phyloP scores from a whole-genome alignment of 208 protist genomes.

The Angomonas ambiguus region DNA sequence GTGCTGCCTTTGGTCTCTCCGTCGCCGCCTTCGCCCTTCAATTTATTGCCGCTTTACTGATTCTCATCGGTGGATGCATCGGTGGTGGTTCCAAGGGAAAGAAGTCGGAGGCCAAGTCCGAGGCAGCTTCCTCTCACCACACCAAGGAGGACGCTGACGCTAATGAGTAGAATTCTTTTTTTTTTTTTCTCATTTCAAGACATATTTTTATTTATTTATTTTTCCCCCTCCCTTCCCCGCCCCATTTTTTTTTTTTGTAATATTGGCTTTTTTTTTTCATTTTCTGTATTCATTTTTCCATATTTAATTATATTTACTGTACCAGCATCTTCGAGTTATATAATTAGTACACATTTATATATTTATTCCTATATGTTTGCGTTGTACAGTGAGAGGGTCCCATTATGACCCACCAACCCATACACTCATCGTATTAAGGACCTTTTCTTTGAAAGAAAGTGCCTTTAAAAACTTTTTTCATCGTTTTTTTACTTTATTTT shows the following conservation, averaged over 20 bases:
- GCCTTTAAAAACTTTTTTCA: no score
- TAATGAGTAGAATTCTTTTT: constrained; percentile 1
- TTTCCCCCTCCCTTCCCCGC: constrained; percentile 5
- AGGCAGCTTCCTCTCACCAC: background rate
- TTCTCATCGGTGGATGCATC: constrained; percentile 14
- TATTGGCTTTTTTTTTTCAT: background rate
- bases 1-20: constrained; percentile 35
- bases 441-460: no score
- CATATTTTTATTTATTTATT: background rate
- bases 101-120: background rate
- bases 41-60: constrained; percentile 31
- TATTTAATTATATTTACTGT: background rate
- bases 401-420: no score
- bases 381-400: no score
- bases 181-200: constrained; percentile 3
- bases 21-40: constrained; percentile 43
- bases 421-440: no score
- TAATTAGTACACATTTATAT: background rate
- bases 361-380: constrained; percentile 3
- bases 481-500: no score
- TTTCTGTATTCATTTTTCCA: background rate
- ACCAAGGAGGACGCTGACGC: background rate
- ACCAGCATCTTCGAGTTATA: no score
- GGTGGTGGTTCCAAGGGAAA: constrained; percentile 4
- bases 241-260: background rate